Evolutionary conservation across 1,284 basidiomycete genomes (phyloP), one percentile per base, ranked within the genome.

Genomic region (Moesziomyces sp.): DNA sequence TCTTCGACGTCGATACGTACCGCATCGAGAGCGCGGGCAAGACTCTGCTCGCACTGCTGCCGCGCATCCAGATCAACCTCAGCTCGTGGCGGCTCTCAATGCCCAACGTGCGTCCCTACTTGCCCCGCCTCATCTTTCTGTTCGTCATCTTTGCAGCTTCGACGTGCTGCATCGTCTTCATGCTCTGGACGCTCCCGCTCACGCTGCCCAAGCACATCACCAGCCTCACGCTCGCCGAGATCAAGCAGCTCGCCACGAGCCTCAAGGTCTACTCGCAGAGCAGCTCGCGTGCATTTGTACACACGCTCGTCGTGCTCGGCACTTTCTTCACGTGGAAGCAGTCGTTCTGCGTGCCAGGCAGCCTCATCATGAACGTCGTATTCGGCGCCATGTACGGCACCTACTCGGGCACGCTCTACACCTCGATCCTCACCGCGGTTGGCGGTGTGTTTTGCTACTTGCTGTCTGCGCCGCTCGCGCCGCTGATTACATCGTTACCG

Each of bases 311-410:
- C 23, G 82, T 83, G 26, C 54, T 83, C 14, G 66, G 69, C 19
- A 46, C 66, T n/a, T 77, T 83, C 46, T 83, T 83, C 52, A 75
- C 73, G 13, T 83, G 80, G 80, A 82, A 83, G 64, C 82, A 83
- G 71, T 74, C 81, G 5, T 83, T 82, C 43, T 81, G 73, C 13
- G 69, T 83, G 0, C 82, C 82, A 0, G 82, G 82, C 6, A 80
- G 77, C 55, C 47, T 83, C 40, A 80, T 83, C 59, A 81, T 79
- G 73, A 84, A 84, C 64, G 78, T 84, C 46, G 71, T 84, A 18
- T 83, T 81, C 46, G 82, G 82, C 19, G 81, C 81, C 3, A 81
- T 83, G 76, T 84, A 82, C 54, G 82, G 82, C 9, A 76, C 80
- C 3, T 80, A 74, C 55, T 70, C 60, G 47, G 82, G 80, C 7